A percentile compares a stretch with the other conserved stretches of the same genome.
phyloP scores from a whole-genome alignment of 2,329 filamentous ascomycete species.

The Ophiostoma quercus region DNA sequence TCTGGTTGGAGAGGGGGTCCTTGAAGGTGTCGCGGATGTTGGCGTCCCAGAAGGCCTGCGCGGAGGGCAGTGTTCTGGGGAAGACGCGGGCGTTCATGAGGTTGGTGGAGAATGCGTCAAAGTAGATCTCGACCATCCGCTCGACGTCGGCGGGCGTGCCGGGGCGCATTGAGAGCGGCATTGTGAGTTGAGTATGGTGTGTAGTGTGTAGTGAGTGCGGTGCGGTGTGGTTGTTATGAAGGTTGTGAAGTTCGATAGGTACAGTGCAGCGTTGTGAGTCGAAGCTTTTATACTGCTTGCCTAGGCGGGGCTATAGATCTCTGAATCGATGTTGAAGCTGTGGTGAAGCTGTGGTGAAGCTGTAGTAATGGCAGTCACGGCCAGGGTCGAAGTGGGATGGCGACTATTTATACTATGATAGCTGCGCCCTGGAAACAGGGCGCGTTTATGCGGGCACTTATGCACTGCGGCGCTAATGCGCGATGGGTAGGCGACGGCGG shows the following conservation, averaged over 20 bases:
- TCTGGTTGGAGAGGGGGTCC: constrained; percentile 37
- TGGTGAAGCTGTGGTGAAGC: neutral
- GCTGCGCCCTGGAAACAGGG: neutral
- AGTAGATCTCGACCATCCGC: constrained; percentile 41
- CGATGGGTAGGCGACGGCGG: neutral
- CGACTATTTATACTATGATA: neutral
- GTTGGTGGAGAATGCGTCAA: constrained; percentile 41
- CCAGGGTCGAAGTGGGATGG: neutral
- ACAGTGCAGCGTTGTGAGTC: too few relatives aligned
- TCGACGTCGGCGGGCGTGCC: constrained; percentile 40
- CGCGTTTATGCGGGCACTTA: neutral
- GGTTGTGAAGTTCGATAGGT: neutral
- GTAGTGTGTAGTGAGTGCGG: too few relatives aligned
- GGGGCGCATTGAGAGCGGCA: constrained; percentile 34
- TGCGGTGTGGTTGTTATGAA: neutral
- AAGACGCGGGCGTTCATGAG: constrained; percentile 39
- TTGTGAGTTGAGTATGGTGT: neutral
- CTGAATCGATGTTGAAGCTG: too few relatives aligned
- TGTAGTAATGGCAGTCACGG: neutral
- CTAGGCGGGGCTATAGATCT: too few relatives aligned
- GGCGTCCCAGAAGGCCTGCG: constrained; percentile 36
- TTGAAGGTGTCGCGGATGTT: constrained; percentile 38
- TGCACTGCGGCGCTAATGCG: neutral
- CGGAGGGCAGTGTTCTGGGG: constrained; percentile 30
- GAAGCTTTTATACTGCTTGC: too few relatives aligned